Conservation (phyloP, 805 yeast genomes). For the Metschnikowia matae region DNA sequence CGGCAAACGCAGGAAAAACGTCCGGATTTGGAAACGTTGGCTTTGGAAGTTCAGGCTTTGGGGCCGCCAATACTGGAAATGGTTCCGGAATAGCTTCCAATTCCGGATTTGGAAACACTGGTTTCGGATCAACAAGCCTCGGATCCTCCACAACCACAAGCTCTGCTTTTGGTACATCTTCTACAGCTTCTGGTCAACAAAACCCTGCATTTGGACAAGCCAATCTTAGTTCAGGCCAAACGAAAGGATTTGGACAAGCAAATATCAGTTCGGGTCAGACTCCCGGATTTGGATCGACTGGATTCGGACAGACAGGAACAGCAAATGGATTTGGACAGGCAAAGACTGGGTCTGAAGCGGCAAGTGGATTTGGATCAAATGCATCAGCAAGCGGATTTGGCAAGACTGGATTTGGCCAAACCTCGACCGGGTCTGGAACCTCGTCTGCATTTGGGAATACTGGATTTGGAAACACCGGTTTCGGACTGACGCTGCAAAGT, state of each 20-base stretch:
- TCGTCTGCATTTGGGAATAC: conserved; percentile 6
- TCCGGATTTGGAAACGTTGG: conserved; percentile 7
- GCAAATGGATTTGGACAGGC: conserved; percentile 4
- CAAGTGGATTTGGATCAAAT: conserved; percentile 4
- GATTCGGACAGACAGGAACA: too few species aligned
- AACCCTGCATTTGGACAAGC: background rate
- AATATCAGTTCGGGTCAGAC: too few species aligned
- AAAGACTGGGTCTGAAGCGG: background rate
- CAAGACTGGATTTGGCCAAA: conserved; percentile 3
- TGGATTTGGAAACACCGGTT: conserved; percentile 3
- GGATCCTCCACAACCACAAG: background rate
- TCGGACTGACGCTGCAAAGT: background rate
- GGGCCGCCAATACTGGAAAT: background rate
- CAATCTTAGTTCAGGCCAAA: too few species aligned
- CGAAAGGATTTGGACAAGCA: background rate
- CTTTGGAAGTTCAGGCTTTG: background rate
- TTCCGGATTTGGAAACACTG: conserved; percentile 3
- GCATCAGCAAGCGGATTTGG: conserved; percentile 5
- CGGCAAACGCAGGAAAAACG: background rate
- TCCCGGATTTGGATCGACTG: background rate
- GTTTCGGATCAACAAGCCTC: conserved; percentile 3
- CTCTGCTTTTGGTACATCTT: background rate
- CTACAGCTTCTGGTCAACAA: background rate
- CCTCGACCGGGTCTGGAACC: conserved; percentile 9
- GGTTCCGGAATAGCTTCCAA: background rate